Evolutionary conservation across 306 rosid species (phyloP).

Genomic region (Mimosa pudica): DNA sequence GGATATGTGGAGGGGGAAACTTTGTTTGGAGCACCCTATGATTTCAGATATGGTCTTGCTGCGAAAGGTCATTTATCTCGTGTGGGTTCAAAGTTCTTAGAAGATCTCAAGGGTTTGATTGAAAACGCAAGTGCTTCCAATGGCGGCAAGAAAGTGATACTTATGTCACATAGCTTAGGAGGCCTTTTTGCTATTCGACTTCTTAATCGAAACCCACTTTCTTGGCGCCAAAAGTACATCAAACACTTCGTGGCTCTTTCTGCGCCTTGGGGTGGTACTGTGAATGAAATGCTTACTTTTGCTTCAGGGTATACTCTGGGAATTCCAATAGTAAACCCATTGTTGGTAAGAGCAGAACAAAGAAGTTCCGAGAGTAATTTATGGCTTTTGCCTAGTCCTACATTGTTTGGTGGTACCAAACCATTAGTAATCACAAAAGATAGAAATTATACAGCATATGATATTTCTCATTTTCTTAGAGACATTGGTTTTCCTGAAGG

Average conservation of each 20-base stretch:
- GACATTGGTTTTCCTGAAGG: slow-evolving; percentile 76
- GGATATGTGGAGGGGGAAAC: slow-evolving; percentile 70
- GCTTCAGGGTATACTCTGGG: slow-evolving; percentile 84
- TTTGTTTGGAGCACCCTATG: slow-evolving; percentile 91
- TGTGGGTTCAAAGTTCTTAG: slow-evolving; percentile 74
- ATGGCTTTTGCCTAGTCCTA: slow-evolving; percentile 86
- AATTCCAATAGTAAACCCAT: slow-evolving; percentile 79
- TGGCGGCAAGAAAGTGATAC: slow-evolving; percentile 71
- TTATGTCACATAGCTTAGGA: slow-evolving; percentile 85
- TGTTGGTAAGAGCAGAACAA: slow-evolving; percentile 70
- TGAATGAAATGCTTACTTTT: slow-evolving; percentile 71
- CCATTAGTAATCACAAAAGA: slow-evolving; percentile 55
- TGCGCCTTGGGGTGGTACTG: slow-evolving; percentile 89
- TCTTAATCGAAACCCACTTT: slow-evolving; percentile 56
- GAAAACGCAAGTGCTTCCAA: slow-evolving; percentile 72
- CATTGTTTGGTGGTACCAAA: slow-evolving; percentile 42
- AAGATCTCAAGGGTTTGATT: slow-evolving; percentile 68
- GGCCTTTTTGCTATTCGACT: slow-evolving; percentile 72
- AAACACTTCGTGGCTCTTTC: slow-evolving; percentile 77
- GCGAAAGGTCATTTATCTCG: slow-evolving; percentile 63
- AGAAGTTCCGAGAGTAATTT: slow-evolving; percentile 86
- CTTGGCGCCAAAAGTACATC: slow-evolving; percentile 69
- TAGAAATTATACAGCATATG: slow-evolving; percentile 54
- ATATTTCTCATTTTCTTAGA: slow-evolving; percentile 59
- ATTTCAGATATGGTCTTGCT: slow-evolving; percentile 88